Evolutionary conservation across 805 yeast species (phyloP), one percentile per base, ranked within the genome.

Genomic region (Myxozyma neotropica): DNA sequence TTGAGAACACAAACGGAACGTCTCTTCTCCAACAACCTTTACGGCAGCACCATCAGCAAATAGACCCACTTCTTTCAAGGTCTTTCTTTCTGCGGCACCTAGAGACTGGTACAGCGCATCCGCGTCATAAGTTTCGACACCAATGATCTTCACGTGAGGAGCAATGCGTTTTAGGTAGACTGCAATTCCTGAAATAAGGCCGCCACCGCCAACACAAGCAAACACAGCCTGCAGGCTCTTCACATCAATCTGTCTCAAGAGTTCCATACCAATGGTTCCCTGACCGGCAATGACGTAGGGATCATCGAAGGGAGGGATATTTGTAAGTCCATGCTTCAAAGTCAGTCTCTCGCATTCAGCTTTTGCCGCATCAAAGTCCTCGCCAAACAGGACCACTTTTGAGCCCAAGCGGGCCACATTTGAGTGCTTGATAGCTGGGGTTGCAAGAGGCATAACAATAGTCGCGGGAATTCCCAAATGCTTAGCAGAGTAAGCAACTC

Each of bases 1-100:
- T 48, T 87, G 83, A 67, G 81, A 77, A 67, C 91, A 84, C 10
- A 93, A 80, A 69, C 94, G 80, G 79, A 89, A 94, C 12, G 96
- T 88, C 74, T 95, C 99, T 60, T 85, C 88, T 61, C 99, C 99
- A 23, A 90, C 79, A 26, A 86, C 73, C 70, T 85, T 88, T 44
- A 94, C 99, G 8, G 99, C 97, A 10, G 99, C 90, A 72, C 99
- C 99, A 73, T 94, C 99, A 23, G 99, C 99, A 75, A 94, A 94
- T 7, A 88, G 78, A n/a, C 99, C 99, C 2, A 92, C 98, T n/a
- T 80, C 77, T 24, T 78, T 73, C 53, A 95, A 78, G 2, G 78
- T 71, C 12, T 81, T 83, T 65, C 87, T 80, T 57, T 83, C 74
- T 17, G 83, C 80, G 17, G 73, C 71, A 59, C 83, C 71, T 62